Evolutionary conservation across 768 basidiomycete genomes (phyloP), one percentile per base, ranked within the genome.

Genomic region (Trichaptum fuscoviolaceum): DNA sequence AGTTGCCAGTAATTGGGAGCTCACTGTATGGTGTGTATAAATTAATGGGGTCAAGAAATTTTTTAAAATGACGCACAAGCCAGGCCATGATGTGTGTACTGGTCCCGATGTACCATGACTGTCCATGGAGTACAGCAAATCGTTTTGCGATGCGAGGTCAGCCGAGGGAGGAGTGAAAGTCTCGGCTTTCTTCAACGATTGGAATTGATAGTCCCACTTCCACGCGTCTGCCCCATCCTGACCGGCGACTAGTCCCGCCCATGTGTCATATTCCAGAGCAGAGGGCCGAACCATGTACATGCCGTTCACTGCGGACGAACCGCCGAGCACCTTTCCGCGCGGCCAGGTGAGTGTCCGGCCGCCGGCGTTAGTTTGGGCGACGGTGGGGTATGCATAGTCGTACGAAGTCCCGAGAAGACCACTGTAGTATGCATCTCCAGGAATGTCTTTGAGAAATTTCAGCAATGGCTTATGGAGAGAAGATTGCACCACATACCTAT

Each of bases 231-330:
- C 68, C 58, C 73, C 74, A 42, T 72, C 73, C 34, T 74, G 70
- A 7, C 77, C 69, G 66, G 78, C 73, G 71, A 84, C 79, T 61
- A 87, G 71, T 12, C 72, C 67, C 2, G 78, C 73, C 82, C 82
- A 85, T 1, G 80, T 74, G 68, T 86, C 78, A 66, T 85, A 69
- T 70, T 86, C 85, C 62, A 77, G 66, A 64, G 75, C 70, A 26
- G 83, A 80, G 7, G 87, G 86, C 10, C 85, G 82, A 62, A 87
- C 81, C 69, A 83, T 77, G 77, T 87, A 90, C 80, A 90, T 81
- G 62, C 87, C 88, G 74, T 92, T 92, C 64, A 90, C 79, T 9
- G 89, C 87, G 34, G 86, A 81, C 0, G 85, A 87, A 7, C 90
- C 89, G 64, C 90, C 89, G 25, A 92, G 79, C 62, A 87, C 84